phyloP scores from a whole-genome alignment of 257 asterid genomes.

The Scutellaria galericulata region DNA sequence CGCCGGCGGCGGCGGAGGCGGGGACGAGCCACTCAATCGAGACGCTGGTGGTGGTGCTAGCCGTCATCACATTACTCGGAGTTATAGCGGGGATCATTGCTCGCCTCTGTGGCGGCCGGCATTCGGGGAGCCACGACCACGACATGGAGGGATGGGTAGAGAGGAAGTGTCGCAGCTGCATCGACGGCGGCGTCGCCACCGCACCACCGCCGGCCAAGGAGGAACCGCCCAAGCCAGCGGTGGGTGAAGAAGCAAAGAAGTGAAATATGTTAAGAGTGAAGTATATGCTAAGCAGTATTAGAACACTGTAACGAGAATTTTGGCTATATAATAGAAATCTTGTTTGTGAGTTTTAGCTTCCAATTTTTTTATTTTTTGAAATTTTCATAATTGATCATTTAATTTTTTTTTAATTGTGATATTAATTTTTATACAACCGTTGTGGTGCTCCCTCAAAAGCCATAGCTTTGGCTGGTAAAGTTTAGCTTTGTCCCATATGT shows the following conservation, averaged over 20 bases:
- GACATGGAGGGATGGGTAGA: slow-evolving; percentile 90
- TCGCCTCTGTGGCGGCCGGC: slow-evolving; percentile 84
- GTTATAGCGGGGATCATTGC: slow-evolving; percentile 78
- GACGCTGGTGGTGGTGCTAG: slow-evolving; percentile 81
- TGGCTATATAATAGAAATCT: not conserved
- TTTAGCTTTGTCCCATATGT: not conserved
- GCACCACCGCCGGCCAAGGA: slow-evolving; percentile 41
- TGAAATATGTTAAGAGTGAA: slow-evolving; percentile 4
- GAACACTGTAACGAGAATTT: too few relatives aligned
- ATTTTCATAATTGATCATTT: not conserved
- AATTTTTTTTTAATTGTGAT: not conserved
- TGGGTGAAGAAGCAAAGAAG: slow-evolving; percentile 42
- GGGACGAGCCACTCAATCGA: slow-evolving; percentile 63
- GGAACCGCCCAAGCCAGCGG: slow-evolving; percentile 43
- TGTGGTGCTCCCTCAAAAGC: slow-evolving; percentile 19
- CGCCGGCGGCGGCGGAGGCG: slow-evolving; percentile 35
- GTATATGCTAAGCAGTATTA: not conserved
- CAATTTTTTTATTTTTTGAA: not conserved
- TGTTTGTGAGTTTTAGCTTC: not conserved
- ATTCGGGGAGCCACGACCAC: slow-evolving; percentile 66
- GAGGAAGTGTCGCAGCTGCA: slow-evolving; percentile 76
- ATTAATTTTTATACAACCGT: slow-evolving; percentile 12
- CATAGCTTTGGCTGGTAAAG: not conserved
- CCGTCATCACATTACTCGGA: slow-evolving; percentile 72
- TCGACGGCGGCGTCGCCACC: slow-evolving; percentile 60